These are phyloP conservation scores for Tardiomyces digboiensis DNA, from an alignment of 1,139 yeast genomes.

Conservation along the genomic window DNA sequence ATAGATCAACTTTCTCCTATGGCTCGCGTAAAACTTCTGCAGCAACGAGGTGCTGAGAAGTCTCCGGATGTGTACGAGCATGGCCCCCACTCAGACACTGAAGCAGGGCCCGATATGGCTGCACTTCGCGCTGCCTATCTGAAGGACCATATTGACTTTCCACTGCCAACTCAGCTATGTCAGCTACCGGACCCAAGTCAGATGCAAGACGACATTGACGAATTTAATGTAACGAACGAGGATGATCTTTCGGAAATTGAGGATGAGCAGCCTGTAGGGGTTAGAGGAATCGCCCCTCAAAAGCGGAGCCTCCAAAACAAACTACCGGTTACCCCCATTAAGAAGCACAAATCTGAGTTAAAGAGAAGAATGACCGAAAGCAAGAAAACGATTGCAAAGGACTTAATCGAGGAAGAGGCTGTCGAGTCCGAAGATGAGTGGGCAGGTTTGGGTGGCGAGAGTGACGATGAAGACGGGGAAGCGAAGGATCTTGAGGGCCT, in stretches of 20 bases:
- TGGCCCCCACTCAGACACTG: conserved; percentile 1
- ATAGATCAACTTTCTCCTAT: conserved; percentile 4
- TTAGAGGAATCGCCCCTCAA: not conserved
- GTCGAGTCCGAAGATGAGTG: conserved; percentile 97
- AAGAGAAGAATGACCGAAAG: not conserved
- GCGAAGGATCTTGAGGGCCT: conserved; percentile 71
- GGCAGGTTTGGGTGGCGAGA: conserved; percentile 82
- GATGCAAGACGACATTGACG: not conserved
- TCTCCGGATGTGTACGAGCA: not conserved
- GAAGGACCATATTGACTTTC: conserved; percentile 3
- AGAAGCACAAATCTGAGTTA: not conserved
- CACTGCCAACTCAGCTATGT: conserved; percentile 11
- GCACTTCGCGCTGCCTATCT: conserved; percentile 4
- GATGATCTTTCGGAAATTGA: not conserved
- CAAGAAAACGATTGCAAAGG: conserved; percentile 22
- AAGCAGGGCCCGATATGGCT: conserved; percentile 4
- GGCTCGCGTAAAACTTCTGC: not conserved
- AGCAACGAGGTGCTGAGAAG: not conserved
- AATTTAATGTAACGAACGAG: not conserved
- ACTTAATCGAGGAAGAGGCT: conserved; percentile 77
- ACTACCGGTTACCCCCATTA: not conserved
- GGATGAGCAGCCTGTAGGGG: not conserved
- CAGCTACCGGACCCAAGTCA: conserved; percentile 10
- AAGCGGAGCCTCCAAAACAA: not conserved
- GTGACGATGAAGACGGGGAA: conserved; percentile 47